Evolutionary conservation across 768 basidiomycete genomes (phyloP).

Genomic region (Boletus sensibilis): DNA sequence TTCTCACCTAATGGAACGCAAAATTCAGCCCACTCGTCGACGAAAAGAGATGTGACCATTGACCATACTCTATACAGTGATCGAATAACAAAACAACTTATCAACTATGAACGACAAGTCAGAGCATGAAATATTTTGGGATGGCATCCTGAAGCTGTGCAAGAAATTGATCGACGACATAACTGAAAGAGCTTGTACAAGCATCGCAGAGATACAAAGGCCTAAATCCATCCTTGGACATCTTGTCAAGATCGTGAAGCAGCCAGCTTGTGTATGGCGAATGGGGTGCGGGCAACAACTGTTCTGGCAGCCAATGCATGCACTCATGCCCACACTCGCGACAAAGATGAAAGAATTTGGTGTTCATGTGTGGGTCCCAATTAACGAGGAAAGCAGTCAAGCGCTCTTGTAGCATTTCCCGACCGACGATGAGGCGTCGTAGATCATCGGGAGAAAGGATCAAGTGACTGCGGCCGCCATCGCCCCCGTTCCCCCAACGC

Average conservation of each 20-base stretch:
- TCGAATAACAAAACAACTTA: neutral
- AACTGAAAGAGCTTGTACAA: neutral
- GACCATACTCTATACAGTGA: neutral
- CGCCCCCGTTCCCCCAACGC: constrained; percentile 26
- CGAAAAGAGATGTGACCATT: too few relatives aligned
- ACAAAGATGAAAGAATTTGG: neutral
- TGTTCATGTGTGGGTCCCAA: neutral
- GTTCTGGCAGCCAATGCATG: constrained; percentile 6
- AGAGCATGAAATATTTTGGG: constrained; percentile 17
- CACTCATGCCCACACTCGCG: neutral
- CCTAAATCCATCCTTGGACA: neutral
- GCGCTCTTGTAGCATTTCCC: constrained; percentile 30
- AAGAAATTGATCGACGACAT: neutral
- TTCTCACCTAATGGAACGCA: neutral
- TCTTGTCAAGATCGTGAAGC: constrained; percentile 18
- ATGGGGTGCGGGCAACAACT: constrained; percentile 6
- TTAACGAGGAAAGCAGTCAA: constrained; percentile 19
- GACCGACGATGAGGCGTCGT: constrained; percentile 33
- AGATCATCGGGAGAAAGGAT: constrained; percentile 30
- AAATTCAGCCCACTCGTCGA: too few relatives aligned
- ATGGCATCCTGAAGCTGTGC: constrained; percentile 9
- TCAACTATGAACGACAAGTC: neutral
- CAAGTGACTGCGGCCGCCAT: constrained; percentile 31
- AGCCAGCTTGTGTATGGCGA: constrained; percentile 22
- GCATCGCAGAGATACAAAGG: neutral